Evolutionary conservation across 208 protist genomes (phyloP).

Genomic region (Trypanosoma mega): DNA sequence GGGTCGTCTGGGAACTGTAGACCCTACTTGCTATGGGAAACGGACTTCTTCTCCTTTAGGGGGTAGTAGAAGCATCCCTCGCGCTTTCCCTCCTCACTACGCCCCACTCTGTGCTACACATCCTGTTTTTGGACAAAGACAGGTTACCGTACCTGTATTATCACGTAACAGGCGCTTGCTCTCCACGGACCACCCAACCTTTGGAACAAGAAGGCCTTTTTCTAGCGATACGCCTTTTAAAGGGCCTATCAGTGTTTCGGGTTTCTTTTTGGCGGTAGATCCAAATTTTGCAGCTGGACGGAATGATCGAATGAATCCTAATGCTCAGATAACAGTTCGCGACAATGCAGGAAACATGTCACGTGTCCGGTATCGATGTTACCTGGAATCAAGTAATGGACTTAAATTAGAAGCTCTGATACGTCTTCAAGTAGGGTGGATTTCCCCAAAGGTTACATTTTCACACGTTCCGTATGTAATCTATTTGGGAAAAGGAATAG

Average conservation of each 20-base stretch:
- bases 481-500: slow-evolving; percentile 70
- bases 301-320: slow-evolving; percentile 73
- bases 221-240: slow-evolving; percentile 55
- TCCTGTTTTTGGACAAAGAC: slow-evolving; percentile 69
- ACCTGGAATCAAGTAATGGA: slow-evolving; percentile 53
- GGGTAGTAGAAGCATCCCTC: slow-evolving; percentile 14
- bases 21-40: no score
- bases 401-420: slow-evolving; percentile 79
- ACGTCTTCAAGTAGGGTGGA: slow-evolving; percentile 81
- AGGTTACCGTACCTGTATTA: slow-evolving; percentile 34
- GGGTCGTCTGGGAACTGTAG: neutral
- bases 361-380: slow-evolving; percentile 69
- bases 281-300: slow-evolving; percentile 59
- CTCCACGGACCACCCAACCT: slow-evolving; percentile 72
- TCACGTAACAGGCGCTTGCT: slow-evolving; percentile 30
- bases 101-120: slow-evolving; percentile 57
- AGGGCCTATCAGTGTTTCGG: slow-evolving; percentile 68
- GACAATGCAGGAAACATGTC: slow-evolving; percentile 74
- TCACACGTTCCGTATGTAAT: slow-evolving; percentile 74
- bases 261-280: slow-evolving; percentile 80
- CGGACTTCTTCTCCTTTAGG: slow-evolving; percentile 17
- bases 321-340: slow-evolving; percentile 78
- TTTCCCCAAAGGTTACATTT: slow-evolving; percentile 79
- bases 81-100: slow-evolving; percentile 33
- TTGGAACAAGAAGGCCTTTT: slow-evolving; percentile 52